Evolutionary conservation across 2,329 filamentous ascomycete species (phyloP).

Genomic region (Xylaria sp.): DNA sequence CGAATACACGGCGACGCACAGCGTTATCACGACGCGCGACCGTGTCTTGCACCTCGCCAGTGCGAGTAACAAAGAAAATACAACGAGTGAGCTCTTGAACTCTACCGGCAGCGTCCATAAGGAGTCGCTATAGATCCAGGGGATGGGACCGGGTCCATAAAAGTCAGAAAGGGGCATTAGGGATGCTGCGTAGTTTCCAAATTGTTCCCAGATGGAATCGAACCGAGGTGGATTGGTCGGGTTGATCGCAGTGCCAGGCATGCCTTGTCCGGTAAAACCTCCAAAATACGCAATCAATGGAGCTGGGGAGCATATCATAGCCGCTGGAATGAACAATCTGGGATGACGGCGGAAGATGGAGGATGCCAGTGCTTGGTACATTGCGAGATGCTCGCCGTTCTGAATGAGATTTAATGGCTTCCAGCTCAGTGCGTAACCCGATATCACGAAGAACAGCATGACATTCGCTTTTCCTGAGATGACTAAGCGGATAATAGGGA

Average conservation of each 20-base stretch:
- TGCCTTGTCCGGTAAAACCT: slow-evolving; percentile 34
- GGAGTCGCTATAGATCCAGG: slow-evolving; percentile 49
- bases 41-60: slow-evolving; percentile 43
- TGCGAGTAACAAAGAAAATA: slow-evolving; percentile 51
- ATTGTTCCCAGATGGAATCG: slow-evolving; percentile 38
- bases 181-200: slow-evolving; percentile 35
- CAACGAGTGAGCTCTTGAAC: slow-evolving; percentile 51
- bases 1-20: slow-evolving; percentile 42
- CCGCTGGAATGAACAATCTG: slow-evolving; percentile 46
- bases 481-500: slow-evolving; percentile 53
- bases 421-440: slow-evolving; percentile 54
- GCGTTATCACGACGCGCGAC: slow-evolving; percentile 39
- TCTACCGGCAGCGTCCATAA: slow-evolving; percentile 54
- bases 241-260: slow-evolving; percentile 39
- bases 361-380: slow-evolving; percentile 43
- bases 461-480: slow-evolving; percentile 54
- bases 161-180: slow-evolving; percentile 38
- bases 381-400: slow-evolving; percentile 38
- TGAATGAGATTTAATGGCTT: slow-evolving; percentile 50
- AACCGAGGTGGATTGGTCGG: slow-evolving; percentile 37
- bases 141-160: slow-evolving; percentile 26
- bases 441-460: slow-evolving; percentile 56
- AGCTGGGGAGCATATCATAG: slow-evolving; percentile 38
- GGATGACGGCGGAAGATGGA: slow-evolving; percentile 47
- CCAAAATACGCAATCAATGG: slow-evolving; percentile 39